Evolutionary conservation across 371 early-diverging fungal genomes (phyloP).

Genomic region (Basidiobolus meristosporus): DNA sequence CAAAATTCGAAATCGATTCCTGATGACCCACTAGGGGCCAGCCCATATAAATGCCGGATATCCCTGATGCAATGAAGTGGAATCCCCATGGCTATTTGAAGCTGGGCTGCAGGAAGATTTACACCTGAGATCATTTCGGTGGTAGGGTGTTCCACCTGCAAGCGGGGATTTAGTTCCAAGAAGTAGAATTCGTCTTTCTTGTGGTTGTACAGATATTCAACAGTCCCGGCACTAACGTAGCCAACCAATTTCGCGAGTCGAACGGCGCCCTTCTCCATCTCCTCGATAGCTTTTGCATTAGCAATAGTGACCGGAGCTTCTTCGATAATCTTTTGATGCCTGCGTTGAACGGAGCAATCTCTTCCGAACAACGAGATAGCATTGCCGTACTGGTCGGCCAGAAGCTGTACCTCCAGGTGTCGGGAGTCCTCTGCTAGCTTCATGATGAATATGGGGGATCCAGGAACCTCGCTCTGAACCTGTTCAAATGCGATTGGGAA

Average conservation of each 20-base stretch:
- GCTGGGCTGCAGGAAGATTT: constrained; percentile 93
- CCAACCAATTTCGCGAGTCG: constrained; percentile 84
- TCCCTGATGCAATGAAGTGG: constrained; percentile 86
- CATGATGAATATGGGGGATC: constrained; percentile 94
- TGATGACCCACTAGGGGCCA: constrained; percentile 57
- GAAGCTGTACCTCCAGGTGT: constrained; percentile 96
- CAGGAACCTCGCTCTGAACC: constrained; percentile 86
- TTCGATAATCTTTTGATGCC: constrained; percentile 94
- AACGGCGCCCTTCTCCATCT: constrained; percentile 93
- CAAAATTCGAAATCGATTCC: constrained; percentile 90
- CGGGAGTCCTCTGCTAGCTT: constrained; percentile 83
- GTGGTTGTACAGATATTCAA: constrained; percentile 91
- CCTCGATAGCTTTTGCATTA: constrained; percentile 49
- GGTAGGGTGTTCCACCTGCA: constrained; percentile 99
- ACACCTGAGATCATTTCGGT: constrained; percentile 97
- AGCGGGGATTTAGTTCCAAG: constrained; percentile 93
- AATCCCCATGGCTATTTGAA: constrained; percentile 96
- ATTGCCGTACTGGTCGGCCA: constrained; percentile 93
- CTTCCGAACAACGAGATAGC: constrained; percentile 94
- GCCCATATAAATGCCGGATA: constrained; percentile 85
- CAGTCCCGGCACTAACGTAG: constrained; percentile 93
- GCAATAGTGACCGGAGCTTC: constrained; percentile 93
- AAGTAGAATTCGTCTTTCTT: constrained; percentile 81
- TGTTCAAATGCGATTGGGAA: constrained; percentile 67
- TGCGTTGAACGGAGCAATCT: constrained; percentile 97